Percentiles rank a stretch among this genome's conserved stretches.
Conservation (phyloP, 2,329 filamentous ascomycete species). For the Orbilia ellipsospora region DNA sequence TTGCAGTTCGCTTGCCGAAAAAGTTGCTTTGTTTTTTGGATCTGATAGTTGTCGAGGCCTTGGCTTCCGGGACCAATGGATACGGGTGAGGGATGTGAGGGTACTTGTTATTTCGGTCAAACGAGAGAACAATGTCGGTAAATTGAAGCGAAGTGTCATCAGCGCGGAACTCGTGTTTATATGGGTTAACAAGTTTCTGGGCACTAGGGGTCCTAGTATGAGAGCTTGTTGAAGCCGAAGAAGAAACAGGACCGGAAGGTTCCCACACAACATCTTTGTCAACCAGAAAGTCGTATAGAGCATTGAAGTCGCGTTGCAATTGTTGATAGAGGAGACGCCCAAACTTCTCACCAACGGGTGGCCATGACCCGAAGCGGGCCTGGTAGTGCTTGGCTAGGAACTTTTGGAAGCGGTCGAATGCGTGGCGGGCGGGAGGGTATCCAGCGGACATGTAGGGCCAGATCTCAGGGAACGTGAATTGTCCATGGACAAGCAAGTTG, state of each 20-base stretch:
- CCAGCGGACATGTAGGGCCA: slow-evolving; percentile 66
- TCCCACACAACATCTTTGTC: slow-evolving; percentile 74
- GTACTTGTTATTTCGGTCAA: slow-evolving; percentile 72
- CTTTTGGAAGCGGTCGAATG: slow-evolving; percentile 71
- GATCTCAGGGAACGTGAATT: slow-evolving; percentile 72
- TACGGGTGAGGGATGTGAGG: slow-evolving; percentile 76
- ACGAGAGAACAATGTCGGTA: slow-evolving; percentile 74
- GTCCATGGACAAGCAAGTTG: slow-evolving; percentile 67
- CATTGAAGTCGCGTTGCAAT: slow-evolving; percentile 75
- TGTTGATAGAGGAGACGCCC: slow-evolving; percentile 69
- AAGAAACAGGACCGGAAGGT: slow-evolving; percentile 58
- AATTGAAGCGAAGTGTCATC: slow-evolving; percentile 70
- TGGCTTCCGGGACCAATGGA: slow-evolving; percentile 69
- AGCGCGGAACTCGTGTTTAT: slow-evolving; percentile 61
- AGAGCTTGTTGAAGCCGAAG: slow-evolving; percentile 56
- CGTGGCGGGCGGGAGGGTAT: slow-evolving; percentile 66
- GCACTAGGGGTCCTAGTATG: slow-evolving; percentile 18
- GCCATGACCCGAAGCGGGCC: slow-evolving; percentile 71
- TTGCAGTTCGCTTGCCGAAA: slow-evolving; percentile 55
- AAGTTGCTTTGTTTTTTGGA: slow-evolving; percentile 55
- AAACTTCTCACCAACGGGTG: slow-evolving; percentile 67
- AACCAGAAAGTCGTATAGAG: slow-evolving; percentile 77
- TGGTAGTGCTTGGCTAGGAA: slow-evolving; percentile 72
- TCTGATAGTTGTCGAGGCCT: slow-evolving; percentile 38
- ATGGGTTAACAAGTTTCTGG: slow-evolving; percentile 56